A percentile compares a stretch with the other conserved stretches of the same genome.
Evolutionary conservation across 169 alveolate species (phyloP).

Genomic region (Plasmodium cynomolgi): DNA sequence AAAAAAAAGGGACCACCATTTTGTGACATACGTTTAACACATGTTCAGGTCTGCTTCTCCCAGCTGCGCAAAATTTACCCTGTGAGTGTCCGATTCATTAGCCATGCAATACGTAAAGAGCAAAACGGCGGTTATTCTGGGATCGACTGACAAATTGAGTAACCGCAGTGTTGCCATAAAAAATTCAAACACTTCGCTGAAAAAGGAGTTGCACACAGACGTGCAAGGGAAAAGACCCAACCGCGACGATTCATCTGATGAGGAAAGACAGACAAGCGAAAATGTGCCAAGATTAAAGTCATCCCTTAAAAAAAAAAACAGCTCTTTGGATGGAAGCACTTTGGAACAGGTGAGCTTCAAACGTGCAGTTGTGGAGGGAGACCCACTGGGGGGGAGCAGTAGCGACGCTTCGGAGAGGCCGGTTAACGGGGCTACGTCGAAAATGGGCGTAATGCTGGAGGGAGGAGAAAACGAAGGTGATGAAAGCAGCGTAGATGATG

Average conservation of each 20-base stretch:
- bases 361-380: background rate
- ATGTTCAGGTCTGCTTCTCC: background rate
- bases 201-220: slow-evolving; percentile 18
- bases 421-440: background rate
- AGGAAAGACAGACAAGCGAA: background rate
- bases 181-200: background rate
- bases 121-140: slow-evolving; percentile 26
- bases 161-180: background rate
- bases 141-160: slow-evolving; percentile 4
- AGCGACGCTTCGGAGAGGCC: background rate
- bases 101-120: slow-evolving; percentile 29
- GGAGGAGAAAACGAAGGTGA: background rate
- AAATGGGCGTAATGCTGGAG: background rate
- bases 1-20: background rate
- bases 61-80: background rate
- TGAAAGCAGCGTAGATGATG: slow-evolving; percentile 14
- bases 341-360: background rate
- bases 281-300: slow-evolving; percentile 3
- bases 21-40: background rate
- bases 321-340: background rate
- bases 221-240: background rate
- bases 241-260: background rate
- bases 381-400: background rate
- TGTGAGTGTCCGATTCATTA: background rate
- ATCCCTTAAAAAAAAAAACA: slow-evolving; percentile 7